Conservation (phyloP, 148 eudicot species). For the Heliamphora exappendiculata region DNA sequence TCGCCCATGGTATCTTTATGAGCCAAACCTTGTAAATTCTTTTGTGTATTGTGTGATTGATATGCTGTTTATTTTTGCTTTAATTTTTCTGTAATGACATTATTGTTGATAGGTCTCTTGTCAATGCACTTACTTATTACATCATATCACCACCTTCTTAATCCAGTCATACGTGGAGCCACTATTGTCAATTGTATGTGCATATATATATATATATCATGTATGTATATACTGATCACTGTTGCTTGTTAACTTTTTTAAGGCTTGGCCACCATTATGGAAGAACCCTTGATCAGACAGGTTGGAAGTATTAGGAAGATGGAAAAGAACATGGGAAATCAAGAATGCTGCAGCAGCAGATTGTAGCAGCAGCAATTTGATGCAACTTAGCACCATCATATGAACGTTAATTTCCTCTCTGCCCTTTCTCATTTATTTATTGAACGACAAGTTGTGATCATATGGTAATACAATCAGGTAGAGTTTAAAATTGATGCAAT, state of each 20-base stretch:
- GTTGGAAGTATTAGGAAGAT: conserved; percentile 15
- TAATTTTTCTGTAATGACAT: too few species aligned
- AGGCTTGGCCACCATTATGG: conserved; percentile 33
- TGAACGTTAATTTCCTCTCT: neutral
- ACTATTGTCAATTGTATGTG: too few species aligned
- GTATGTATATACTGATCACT: neutral
- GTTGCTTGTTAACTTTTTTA: conserved; percentile 3
- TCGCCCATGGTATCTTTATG: too few species aligned
- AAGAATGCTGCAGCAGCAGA: neutral
- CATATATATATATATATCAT: too few species aligned
- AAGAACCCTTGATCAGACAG: conserved; percentile 24
- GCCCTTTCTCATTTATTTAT: neutral
- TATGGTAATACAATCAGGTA: neutral
- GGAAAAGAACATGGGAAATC: conserved; percentile 14
- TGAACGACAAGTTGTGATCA: conserved; percentile 1
- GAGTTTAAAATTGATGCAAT: neutral
- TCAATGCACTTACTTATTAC: too few species aligned
- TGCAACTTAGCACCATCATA: neutral
- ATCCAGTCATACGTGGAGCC: too few species aligned
- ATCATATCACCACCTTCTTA: too few species aligned
- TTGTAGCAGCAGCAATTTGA: neutral
- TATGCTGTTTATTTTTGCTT: too few species aligned
- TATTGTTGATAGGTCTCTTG: too few species aligned
- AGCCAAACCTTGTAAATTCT: too few species aligned
- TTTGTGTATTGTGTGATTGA: too few species aligned